Conservation (phyloP, 2,329 filamentous ascomycete genomes). For the Elsinoe arachidis region DNA sequence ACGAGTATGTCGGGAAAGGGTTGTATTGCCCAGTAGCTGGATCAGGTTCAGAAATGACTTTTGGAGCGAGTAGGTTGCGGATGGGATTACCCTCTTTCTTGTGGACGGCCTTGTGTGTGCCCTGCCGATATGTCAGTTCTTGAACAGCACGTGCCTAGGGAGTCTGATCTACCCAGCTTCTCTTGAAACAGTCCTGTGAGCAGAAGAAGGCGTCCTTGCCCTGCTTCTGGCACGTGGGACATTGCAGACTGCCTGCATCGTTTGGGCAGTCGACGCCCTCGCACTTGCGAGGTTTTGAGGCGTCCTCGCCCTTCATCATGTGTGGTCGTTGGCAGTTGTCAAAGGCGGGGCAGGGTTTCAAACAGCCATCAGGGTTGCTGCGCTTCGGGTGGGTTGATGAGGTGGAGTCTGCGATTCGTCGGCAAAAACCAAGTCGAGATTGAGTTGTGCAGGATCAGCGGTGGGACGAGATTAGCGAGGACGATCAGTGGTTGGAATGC, state of each 20-base stretch:
- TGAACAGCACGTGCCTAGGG: conserved; percentile 19
- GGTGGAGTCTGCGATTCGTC: not conserved
- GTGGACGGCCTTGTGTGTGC: conserved; percentile 72
- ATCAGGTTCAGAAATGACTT: conserved; percentile 82
- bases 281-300: conserved; percentile 40
- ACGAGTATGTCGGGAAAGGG: conserved; percentile 81
- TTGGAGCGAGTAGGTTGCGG: conserved; percentile 65
- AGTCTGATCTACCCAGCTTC: conserved; percentile 70
- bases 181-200: conserved; percentile 97
- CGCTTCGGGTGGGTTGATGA: not conserved
- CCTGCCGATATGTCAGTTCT: conserved; percentile 41
- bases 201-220: conserved; percentile 93
- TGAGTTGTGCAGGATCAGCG: conserved; percentile 9
- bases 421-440: not conserved
- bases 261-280: conserved; percentile 77
- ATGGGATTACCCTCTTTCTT: conserved; percentile 69
- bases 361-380: conserved; percentile 7
- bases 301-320: conserved; percentile 9
- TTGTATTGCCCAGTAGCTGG: conserved; percentile 85
- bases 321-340: not conserved
- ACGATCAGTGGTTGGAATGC: not conserved
- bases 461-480: conserved; percentile 5
- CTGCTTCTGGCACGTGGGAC: conserved; percentile 87
- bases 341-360: not conserved
- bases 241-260: conserved; percentile 77